Percentiles rank a stretch among this genome's conserved stretches.
Conservation (phyloP, 768 basidiomycete genomes). For the Xerocomus potaroensis region DNA sequence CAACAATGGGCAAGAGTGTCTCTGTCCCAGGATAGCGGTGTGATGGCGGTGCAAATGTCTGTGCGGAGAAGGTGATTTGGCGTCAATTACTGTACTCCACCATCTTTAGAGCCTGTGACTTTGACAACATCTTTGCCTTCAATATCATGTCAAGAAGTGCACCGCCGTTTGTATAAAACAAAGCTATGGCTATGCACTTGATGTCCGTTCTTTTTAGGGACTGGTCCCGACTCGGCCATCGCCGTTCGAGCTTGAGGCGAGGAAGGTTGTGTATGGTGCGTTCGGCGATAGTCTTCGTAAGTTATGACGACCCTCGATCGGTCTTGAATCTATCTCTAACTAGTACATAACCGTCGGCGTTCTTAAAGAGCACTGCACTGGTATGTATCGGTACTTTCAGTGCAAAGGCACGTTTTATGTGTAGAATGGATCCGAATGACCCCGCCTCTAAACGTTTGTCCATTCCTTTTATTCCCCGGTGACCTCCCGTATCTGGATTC, state of each 20-base stretch:
- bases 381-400: conserved; percentile 2
- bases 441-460: conserved; percentile 6
- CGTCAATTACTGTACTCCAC: too few species aligned
- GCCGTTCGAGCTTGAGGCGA: neutral
- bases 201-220: too few species aligned
- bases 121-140: too few species aligned
- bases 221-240: neutral
- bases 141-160: too few species aligned
- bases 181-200: too few species aligned
- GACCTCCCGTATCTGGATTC: neutral
- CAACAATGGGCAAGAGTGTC: too few species aligned
- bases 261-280: neutral
- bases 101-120: too few species aligned
- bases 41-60: too few species aligned
- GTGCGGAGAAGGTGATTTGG: too few species aligned
- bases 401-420: conserved; percentile 6
- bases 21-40: too few species aligned
- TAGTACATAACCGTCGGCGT: neutral
- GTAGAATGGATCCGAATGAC: neutral
- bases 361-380: conserved; percentile 6
- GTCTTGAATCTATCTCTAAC: neutral
- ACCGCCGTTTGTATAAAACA: too few species aligned
- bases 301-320: neutral
- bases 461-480: neutral
- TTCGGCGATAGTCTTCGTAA: neutral